phyloP scores from a whole-genome alignment of 768 basidiomycete genomes.

The Gymnopilus junonius region DNA sequence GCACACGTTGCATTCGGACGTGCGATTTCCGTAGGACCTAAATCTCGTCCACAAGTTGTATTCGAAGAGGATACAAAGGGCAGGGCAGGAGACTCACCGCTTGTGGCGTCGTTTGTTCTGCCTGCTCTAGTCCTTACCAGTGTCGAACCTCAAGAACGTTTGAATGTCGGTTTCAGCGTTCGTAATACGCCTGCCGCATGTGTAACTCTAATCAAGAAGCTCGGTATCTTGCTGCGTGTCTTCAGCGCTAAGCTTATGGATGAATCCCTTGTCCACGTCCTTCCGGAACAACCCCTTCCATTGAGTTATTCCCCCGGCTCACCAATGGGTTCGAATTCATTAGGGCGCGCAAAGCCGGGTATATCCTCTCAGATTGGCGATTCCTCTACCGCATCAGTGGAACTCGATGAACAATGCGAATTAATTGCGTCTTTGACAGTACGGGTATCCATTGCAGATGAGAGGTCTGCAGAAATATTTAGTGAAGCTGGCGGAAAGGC shows the following conservation, averaged over 20 bases:
- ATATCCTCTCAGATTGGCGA: background rate
- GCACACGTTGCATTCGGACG: background rate
- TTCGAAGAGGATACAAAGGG: conserved; percentile 28
- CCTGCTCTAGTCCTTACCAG: conserved; percentile 28
- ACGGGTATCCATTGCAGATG: background rate
- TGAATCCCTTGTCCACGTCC: conserved; percentile 28
- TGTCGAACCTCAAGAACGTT: conserved; percentile 5
- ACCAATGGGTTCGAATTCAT: background rate
- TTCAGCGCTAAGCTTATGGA: conserved; percentile 33
- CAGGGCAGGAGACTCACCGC: conserved; percentile 28
- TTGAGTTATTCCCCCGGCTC: background rate
- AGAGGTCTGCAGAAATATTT: background rate
- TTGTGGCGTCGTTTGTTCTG: conserved; percentile 29
- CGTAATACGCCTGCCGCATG: conserved; percentile 23
- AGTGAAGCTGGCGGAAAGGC: background rate
- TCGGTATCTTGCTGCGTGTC: conserved; percentile 30
- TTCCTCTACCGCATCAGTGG: background rate
- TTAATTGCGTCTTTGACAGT: background rate
- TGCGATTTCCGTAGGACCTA: background rate
- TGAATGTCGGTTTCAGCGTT: conserved; percentile 25
- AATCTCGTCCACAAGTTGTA: conserved; percentile 7
- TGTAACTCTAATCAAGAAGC: conserved; percentile 14
- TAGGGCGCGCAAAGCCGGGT: too few relatives aligned
- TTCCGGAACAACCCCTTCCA: conserved; percentile 17
- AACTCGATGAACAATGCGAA: background rate